Conservation (phyloP, 805 yeast species). For the Monosporozyma solicola region DNA sequence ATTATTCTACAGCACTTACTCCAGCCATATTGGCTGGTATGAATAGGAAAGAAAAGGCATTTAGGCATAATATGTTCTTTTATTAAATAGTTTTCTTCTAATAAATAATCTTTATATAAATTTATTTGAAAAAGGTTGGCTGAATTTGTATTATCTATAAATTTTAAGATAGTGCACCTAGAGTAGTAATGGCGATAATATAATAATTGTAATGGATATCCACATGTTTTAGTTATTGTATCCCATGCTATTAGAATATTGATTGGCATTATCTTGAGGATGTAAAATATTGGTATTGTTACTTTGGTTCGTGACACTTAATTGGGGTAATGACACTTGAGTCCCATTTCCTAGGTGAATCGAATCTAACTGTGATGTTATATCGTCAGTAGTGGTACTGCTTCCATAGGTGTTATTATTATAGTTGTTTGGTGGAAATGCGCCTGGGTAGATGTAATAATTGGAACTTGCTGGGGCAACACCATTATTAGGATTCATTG, state of each 20-base stretch:
- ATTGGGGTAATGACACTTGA: slow-evolving; percentile 24
- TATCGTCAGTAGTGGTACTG: slow-evolving; percentile 14
- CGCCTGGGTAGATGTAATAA: slow-evolving; percentile 27
- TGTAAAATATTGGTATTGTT: slow-evolving; percentile 5
- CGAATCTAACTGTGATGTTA: slow-evolving; percentile 24
- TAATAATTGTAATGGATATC: neutral
- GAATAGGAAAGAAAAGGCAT: neutral
- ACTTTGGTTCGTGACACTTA: slow-evolving; percentile 22
- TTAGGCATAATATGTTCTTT: too few relatives aligned
- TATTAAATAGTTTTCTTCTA: neutral
- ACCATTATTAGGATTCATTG: slow-evolving; percentile 4
- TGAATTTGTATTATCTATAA: neutral
- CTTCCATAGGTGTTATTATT: slow-evolving; percentile 3
- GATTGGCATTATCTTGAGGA: neutral
- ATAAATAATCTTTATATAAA: neutral
- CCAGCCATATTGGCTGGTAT: neutral
- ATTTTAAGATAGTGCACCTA: neutral
- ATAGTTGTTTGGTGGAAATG: slow-evolving; percentile 19
- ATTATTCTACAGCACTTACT: neutral
- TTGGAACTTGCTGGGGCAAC: slow-evolving; percentile 5
- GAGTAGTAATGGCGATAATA: neutral
- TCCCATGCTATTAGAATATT: neutral
- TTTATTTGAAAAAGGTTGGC: neutral
- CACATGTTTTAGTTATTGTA: neutral
- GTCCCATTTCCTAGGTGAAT: slow-evolving; percentile 22